Conservation (phyloP, 116 monocot species). For the Cymodocea nodosa region DNA sequence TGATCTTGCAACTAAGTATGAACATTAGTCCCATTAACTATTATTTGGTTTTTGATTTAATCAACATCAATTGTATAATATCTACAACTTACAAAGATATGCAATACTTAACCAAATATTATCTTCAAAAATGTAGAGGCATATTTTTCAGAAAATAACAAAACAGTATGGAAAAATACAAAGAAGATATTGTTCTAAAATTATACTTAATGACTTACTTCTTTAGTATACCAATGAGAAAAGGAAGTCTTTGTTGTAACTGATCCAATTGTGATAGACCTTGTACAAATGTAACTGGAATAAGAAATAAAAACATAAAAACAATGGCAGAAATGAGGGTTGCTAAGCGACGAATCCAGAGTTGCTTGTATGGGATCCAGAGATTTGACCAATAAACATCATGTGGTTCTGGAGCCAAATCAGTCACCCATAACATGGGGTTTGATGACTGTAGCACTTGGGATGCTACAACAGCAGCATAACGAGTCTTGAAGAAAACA, state of each 20-base stretch:
- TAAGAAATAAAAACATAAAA: slow-evolving; percentile 71
- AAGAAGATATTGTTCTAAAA: not conserved
- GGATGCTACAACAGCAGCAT: slow-evolving; percentile 78
- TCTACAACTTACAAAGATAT: too few species aligned
- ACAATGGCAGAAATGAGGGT: slow-evolving; percentile 60
- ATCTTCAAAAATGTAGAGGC: too few species aligned
- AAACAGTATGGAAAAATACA: too few species aligned
- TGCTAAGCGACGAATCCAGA: slow-evolving; percentile 82
- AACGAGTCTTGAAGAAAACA: slow-evolving; percentile 88
- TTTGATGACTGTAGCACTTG: slow-evolving; percentile 87
- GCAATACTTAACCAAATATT: too few species aligned
- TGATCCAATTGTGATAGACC: slow-evolving; percentile 72
- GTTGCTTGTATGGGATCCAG: slow-evolving; percentile 76
- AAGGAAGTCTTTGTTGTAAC: slow-evolving; percentile 62
- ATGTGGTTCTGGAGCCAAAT: slow-evolving; percentile 85
- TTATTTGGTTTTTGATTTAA: too few species aligned
- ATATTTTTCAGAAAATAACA: too few species aligned
- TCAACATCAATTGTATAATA: too few species aligned
- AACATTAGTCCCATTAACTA: too few species aligned
- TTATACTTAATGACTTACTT: slow-evolving; percentile 37
- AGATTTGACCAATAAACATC: slow-evolving; percentile 99
- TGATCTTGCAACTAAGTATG: too few species aligned
- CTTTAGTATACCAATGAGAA: slow-evolving; percentile 62
- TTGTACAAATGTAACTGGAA: slow-evolving; percentile 91
- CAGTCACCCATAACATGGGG: slow-evolving; percentile 86